These are phyloP conservation scores for Liriodendron chinense DNA, from an alignment of 164 flowering plant genomes.

Conservation along the genomic window DNA sequence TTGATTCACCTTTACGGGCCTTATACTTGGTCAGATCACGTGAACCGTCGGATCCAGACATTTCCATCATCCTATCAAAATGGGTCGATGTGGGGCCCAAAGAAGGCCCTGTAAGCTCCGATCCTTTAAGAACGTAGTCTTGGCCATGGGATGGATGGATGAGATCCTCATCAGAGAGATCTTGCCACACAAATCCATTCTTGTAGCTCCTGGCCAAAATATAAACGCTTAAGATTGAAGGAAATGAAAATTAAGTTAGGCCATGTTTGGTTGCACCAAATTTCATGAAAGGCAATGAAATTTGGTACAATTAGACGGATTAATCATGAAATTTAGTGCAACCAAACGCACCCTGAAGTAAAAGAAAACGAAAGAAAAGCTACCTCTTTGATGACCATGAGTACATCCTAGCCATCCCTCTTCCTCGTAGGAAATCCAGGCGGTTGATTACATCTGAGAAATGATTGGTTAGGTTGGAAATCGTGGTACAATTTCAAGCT, in stretches of 20 bases:
- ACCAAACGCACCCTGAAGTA: too few relatives aligned
- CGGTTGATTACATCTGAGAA: constrained; percentile 72
- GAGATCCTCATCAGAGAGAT: constrained; percentile 70
- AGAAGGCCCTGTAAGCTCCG: constrained; percentile 49
- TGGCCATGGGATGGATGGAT: constrained; percentile 74
- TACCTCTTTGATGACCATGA: constrained; percentile 85
- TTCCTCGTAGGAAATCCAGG: constrained; percentile 64
- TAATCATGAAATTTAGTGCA: too few relatives aligned
- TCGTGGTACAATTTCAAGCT: too few relatives aligned
- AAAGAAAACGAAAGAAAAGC: too few relatives aligned
- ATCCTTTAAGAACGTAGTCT: constrained; percentile 90
- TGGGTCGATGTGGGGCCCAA: constrained; percentile 18
- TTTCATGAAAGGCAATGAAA: too few relatives aligned
- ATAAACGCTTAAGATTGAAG: too few relatives aligned
- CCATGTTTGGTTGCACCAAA: too few relatives aligned
- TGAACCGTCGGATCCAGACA: constrained; percentile 29
- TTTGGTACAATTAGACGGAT: too few relatives aligned
- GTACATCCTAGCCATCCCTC: constrained; percentile 66
- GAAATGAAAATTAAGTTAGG: too few relatives aligned
- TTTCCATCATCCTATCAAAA: constrained; percentile 19
- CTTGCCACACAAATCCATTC: constrained; percentile 92
- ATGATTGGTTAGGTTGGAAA: too few relatives aligned
- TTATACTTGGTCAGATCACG: constrained; percentile 65
- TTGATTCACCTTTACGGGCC: constrained; percentile 47
- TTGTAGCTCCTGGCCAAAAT: constrained; percentile 63